Percentiles rank a stretch among this genome's conserved stretches.
phyloP scores from a whole-genome alignment of 2,329 filamentous ascomycete genomes.

The Coniochaeta hoffmannii region DNA sequence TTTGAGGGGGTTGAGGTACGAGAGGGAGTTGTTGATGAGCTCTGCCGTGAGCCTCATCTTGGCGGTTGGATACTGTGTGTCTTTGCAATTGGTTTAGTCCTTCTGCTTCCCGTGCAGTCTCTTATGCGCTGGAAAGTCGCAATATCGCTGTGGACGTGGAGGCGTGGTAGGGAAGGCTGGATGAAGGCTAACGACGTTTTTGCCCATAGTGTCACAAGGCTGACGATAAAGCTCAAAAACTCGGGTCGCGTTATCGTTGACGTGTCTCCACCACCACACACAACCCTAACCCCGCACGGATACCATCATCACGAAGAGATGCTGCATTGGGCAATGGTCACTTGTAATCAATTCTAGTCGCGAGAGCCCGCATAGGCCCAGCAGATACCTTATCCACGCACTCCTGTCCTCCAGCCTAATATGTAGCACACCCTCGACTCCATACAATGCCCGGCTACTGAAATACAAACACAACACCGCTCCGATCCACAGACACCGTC shows the following conservation, averaged over 20 bases:
- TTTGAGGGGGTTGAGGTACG: slow-evolving; percentile 97
- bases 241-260: neutral
- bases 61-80: slow-evolving; percentile 14
- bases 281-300: neutral
- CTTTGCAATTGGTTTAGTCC: slow-evolving; percentile 5
- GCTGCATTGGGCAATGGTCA: too few species aligned
- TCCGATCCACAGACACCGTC: slow-evolving; percentile 83
- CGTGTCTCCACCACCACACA: neutral
- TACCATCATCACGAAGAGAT: neutral
- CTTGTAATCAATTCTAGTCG: too few species aligned
- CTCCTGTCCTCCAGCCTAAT: too few species aligned
- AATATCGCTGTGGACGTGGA: neutral
- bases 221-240: neutral
- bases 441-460: slow-evolving; percentile 22
- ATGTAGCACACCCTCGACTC: neutral
- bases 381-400: neutral
- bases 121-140: neutral
- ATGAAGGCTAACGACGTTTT: neutral
- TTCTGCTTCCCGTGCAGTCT: neutral
- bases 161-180: neutral
- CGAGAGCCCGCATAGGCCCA: neutral
- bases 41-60: slow-evolving; percentile 92
- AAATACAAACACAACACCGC: slow-evolving; percentile 83
- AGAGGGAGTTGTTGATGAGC: slow-evolving; percentile 88
- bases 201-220: neutral